phyloP scores from a whole-genome alignment of 495 filamentous ascomycete species.

The Usnea hakonensis region DNA sequence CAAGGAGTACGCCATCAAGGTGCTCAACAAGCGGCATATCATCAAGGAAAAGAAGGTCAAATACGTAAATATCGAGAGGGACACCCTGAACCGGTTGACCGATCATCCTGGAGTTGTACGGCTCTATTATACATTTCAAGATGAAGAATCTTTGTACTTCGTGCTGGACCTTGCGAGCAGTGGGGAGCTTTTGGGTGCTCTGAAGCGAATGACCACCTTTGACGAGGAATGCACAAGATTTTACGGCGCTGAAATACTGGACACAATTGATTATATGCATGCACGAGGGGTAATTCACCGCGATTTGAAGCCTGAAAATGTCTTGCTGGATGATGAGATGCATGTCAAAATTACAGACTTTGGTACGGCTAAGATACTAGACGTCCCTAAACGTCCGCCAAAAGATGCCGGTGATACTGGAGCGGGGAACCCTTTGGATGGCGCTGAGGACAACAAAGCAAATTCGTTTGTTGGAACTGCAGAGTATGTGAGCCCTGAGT shows the following conservation, averaged over 20 bases:
- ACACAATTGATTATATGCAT: conserved; percentile 98
- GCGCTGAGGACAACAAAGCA: conserved; percentile 61
- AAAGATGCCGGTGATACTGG: conserved; percentile 36
- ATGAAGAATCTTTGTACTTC: conserved; percentile 92
- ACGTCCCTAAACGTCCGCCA: conserved; percentile 51
- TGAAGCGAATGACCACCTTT: conserved; percentile 91
- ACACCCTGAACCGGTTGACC: conserved; percentile 90
- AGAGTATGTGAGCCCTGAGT: conserved; percentile 95
- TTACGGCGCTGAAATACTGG: conserved; percentile 93
- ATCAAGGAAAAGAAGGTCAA: conserved; percentile 99
- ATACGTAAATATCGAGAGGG: conserved; percentile 99
- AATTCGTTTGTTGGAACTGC: conserved; percentile 97
- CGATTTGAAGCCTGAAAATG: conserved; percentile 96
- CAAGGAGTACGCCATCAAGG: conserved; percentile 97
- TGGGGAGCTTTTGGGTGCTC: conserved; percentile 82
- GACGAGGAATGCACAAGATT: conserved; percentile 93
- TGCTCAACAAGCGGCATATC: conserved; percentile 96
- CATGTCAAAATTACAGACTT: conserved; percentile 99
- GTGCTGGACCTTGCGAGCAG: conserved; percentile 90
- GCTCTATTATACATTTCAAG: conserved; percentile 98
- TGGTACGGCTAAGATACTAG: conserved; percentile 90
- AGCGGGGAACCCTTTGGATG: conserved; percentile 43
- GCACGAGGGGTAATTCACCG: conserved; percentile 91
- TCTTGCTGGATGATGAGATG: conserved; percentile 89
- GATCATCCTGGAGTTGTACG: conserved; percentile 96